phyloP scores from a whole-genome alignment of 257 asterid species.

The Rehmannia glutinosa region DNA sequence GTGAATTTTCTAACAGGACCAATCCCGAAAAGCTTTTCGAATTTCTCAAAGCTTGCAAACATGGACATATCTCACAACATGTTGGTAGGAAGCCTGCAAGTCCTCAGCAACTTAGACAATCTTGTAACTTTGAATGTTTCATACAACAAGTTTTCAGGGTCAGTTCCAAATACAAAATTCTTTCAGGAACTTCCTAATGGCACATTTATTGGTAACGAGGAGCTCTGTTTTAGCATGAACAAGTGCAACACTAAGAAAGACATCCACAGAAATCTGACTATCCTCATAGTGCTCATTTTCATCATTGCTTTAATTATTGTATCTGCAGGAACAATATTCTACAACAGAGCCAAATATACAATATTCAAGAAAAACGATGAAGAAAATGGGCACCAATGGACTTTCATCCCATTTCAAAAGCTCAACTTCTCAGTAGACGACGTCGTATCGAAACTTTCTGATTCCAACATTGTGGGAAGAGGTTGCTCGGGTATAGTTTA shows the following conservation, averaged over 20 bases:
- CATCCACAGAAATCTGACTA: conserved; percentile 33
- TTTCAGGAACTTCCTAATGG: conserved; percentile 50
- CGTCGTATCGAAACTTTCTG: conserved; percentile 50
- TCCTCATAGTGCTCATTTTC: conserved; percentile 34
- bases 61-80: conserved; percentile 70
- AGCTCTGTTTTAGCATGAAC: conserved; percentile 41
- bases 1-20: conserved; percentile 44
- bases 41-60: conserved; percentile 60
- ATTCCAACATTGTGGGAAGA: conserved; percentile 60
- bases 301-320: conserved; percentile 24
- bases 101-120: conserved; percentile 49
- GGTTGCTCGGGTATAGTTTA: conserved; percentile 69
- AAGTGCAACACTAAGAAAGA: conserved; percentile 37
- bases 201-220: conserved; percentile 48
- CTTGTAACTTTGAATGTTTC: conserved; percentile 69
- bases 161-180: conserved; percentile 49
- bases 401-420: conserved; percentile 65
- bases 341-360: conserved; percentile 24
- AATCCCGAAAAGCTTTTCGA: conserved; percentile 58
- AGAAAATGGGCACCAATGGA: conserved; percentile 51
- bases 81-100: conserved; percentile 55
- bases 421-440: conserved; percentile 56
- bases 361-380: conserved; percentile 31
- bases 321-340: conserved; percentile 34
- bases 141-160: conserved; percentile 59